Percentiles rank a stretch among this genome's conserved stretches.
Conservation (phyloP, 129 eudicot genomes). For the Rutidosis leptorrhynchoides region DNA sequence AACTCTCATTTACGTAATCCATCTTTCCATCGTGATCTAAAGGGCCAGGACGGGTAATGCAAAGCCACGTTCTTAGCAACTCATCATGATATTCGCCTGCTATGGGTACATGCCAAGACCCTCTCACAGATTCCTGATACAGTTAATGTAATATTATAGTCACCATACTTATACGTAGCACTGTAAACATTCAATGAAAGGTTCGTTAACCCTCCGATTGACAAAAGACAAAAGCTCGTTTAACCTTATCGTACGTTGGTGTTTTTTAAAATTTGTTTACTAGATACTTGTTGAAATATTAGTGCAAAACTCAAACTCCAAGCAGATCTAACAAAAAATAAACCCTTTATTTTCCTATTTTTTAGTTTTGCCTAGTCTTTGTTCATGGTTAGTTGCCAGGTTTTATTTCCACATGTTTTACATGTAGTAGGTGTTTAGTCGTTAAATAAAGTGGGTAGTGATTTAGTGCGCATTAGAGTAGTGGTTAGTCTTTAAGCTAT, state of each 20-base stretch:
- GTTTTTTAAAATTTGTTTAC: background rate
- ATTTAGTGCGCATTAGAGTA: too few relatives aligned
- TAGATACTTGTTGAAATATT: too few relatives aligned
- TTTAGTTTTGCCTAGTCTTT: too few relatives aligned
- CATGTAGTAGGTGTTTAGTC: too few relatives aligned
- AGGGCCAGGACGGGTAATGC: slow-evolving; percentile 46
- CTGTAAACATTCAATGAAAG: background rate
- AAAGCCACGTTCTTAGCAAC: slow-evolving; percentile 73
- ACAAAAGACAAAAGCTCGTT: background rate
- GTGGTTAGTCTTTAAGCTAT: too few relatives aligned
- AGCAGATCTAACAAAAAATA: too few relatives aligned
- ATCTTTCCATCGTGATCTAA: slow-evolving; percentile 3
- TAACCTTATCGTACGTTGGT: background rate
- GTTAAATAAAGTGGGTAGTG: too few relatives aligned
- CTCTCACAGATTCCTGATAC: slow-evolving; percentile 61
- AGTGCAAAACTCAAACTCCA: too few relatives aligned
- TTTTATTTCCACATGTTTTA: too few relatives aligned
- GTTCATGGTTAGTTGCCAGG: too few relatives aligned
- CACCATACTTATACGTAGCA: background rate
- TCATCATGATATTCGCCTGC: slow-evolving; percentile 49
- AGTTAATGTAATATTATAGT: slow-evolving; percentile 5
- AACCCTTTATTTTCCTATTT: too few relatives aligned
- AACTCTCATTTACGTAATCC: slow-evolving; percentile 3
- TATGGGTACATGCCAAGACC: slow-evolving; percentile 84
- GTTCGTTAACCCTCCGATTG: background rate